These are phyloP conservation scores for Paraconiothyrium sp. DNA, from an alignment of 2,329 filamentous ascomycete species.

Conservation along the genomic window DNA sequence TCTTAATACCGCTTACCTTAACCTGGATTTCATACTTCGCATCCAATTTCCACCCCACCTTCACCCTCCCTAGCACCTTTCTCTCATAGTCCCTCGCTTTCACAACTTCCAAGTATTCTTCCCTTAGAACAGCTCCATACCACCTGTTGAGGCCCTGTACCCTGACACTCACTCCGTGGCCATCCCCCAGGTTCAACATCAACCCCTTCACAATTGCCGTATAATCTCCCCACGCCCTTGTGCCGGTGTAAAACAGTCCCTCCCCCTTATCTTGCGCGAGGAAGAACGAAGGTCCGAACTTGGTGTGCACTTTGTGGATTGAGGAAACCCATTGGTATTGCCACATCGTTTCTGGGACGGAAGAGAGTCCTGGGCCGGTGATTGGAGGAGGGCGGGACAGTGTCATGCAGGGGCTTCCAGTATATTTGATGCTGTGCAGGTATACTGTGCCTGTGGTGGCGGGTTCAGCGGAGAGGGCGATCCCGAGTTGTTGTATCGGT, in stretches of 20 bases:
- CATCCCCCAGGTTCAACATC: constrained; percentile 32
- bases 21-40: constrained; percentile 9
- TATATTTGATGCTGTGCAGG: constrained; percentile 11
- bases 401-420: constrained; percentile 1
- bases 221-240: constrained; percentile 47
- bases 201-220: constrained; percentile 28
- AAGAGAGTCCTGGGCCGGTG: constrained; percentile 10
- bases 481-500: constrained; percentile 16
- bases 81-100: constrained; percentile 19
- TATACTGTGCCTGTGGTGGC: not conserved
- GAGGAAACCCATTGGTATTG: constrained; percentile 39
- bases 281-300: constrained; percentile 29
- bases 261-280: constrained; percentile 42
- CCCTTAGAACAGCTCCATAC: constrained; percentile 11
- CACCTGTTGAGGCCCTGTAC: constrained; percentile 15
- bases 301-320: constrained; percentile 28
- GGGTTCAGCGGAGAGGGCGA: not conserved
- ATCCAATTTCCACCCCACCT: constrained; percentile 15
- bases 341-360: constrained; percentile 29
- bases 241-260: constrained; percentile 45
- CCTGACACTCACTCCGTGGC: constrained; percentile 11
- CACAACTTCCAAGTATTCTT: constrained; percentile 8
- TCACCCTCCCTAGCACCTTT: constrained; percentile 7
- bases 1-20: constrained; percentile 1
- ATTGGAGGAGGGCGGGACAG: constrained; percentile 2